Percentiles rank a stretch among this genome's conserved stretches.
phyloP scores from a whole-genome alignment of 2,329 filamentous ascomycete genomes.

The Aspergillus oerlinghausenensis region DNA sequence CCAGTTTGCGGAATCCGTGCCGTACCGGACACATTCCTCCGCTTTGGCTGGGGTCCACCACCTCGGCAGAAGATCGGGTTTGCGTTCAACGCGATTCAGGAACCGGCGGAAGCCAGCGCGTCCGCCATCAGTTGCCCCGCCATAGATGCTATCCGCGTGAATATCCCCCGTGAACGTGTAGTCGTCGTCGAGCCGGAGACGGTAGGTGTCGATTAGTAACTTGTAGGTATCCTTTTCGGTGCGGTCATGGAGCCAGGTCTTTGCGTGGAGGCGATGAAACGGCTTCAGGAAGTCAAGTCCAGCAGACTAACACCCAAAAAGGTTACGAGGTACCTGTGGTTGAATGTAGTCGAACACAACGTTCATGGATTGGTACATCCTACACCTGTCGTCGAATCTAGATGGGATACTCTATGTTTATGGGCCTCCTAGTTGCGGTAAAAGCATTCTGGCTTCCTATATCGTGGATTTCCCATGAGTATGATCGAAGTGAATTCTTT shows the following conservation, averaged over 20 bases:
- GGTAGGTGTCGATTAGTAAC: constrained; percentile 47
- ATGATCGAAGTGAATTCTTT: too few relatives aligned
- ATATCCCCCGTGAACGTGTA: not conserved
- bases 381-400: too few relatives aligned
- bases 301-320: too few relatives aligned
- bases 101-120: not conserved
- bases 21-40: not conserved
- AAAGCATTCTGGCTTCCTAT: too few relatives aligned
- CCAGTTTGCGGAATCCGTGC: not conserved
- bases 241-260: constrained; percentile 43
- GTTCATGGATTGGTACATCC: too few relatives aligned
- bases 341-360: too few relatives aligned
- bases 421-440: too few relatives aligned
- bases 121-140: not conserved
- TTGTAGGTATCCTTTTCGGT: constrained; percentile 43
- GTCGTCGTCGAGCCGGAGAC: constrained; percentile 31
- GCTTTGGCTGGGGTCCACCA: constrained; percentile 5
- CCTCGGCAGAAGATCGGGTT: not conserved
- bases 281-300: constrained; percentile 25
- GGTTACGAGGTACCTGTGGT: too few relatives aligned
- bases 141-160: not conserved
- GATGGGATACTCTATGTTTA: too few relatives aligned
- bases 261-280: constrained; percentile 39
- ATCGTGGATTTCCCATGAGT: too few relatives aligned
- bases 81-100: not conserved